Percentiles rank a stretch among this genome's conserved stretches.
These are phyloP conservation scores for Nepenthes gracilis DNA, from an alignment of 148 eudicot species.

Conservation along the genomic window DNA sequence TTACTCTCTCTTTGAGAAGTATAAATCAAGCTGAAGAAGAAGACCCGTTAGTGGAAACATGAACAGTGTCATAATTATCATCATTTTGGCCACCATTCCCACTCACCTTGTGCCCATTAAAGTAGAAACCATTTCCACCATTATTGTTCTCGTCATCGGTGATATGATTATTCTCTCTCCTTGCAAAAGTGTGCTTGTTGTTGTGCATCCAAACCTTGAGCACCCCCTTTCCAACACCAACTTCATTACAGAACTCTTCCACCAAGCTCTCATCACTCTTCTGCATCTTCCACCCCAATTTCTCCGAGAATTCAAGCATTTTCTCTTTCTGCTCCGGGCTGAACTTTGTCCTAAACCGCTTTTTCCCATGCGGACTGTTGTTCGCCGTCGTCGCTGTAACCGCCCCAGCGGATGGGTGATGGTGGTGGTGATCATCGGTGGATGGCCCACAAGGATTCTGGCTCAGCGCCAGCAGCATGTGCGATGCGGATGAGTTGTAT, in stretches of 20 bases:
- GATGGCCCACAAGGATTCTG: not conserved
- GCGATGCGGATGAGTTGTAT: conserved; percentile 2
- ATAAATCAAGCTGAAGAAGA: conserved; percentile 1
- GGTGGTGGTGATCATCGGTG: not conserved
- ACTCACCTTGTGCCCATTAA: not conserved
- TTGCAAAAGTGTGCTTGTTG: conserved; percentile 21
- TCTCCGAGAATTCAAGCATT: conserved; percentile 38
- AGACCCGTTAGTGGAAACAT: conserved; percentile 1
- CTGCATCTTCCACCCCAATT: conserved; percentile 37
- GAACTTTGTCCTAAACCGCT: conserved; percentile 41
- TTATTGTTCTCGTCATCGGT: not conserved
- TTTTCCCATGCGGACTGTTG: conserved; percentile 8
- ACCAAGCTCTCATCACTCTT: conserved; percentile 29
- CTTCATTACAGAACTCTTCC: conserved; percentile 25
- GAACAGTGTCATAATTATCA: not conserved
- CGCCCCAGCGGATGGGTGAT: not conserved
- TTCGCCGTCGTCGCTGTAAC: not conserved
- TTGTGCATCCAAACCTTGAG: conserved; percentile 56
- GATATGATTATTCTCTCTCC: not conserved
- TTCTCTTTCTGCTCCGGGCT: conserved; percentile 36
- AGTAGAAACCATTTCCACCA: not conserved
- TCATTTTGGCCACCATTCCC: not conserved
- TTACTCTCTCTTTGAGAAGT: not conserved
- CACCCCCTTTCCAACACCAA: conserved; percentile 33
- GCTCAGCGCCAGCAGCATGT: conserved; percentile 2